These are phyloP conservation scores for Suaeda aralocaspica DNA, from an alignment of 148 eudicot genomes.

Conservation along the genomic window DNA sequence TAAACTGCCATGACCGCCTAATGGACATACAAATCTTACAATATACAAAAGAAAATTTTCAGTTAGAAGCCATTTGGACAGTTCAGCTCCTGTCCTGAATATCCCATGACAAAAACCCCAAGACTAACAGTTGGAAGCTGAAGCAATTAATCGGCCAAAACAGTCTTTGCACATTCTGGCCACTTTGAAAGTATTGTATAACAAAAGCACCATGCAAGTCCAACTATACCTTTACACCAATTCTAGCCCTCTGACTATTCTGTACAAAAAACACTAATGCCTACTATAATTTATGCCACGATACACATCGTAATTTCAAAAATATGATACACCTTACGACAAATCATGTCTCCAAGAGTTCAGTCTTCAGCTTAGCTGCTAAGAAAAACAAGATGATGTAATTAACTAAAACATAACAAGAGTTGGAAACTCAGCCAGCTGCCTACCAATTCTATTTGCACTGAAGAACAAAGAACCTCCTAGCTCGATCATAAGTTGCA, in stretches of 20 bases:
- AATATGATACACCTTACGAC: constrained; percentile 16
- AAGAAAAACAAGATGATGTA: not conserved
- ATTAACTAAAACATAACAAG: constrained; percentile 1
- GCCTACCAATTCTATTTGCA: too few species aligned
- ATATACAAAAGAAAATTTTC: not conserved
- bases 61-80: not conserved
- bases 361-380: constrained; percentile 1
- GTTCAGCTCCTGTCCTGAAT: not conserved
- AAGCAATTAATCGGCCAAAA: not conserved
- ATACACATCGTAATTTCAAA: constrained; percentile 12
- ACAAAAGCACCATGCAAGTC: constrained; percentile 10
- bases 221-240: constrained; percentile 22
- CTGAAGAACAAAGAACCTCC: not conserved
- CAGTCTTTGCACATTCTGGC: not conserved
- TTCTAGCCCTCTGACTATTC: constrained; percentile 24
- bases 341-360: not conserved
- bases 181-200: constrained; percentile 1
- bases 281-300: constrained; percentile 3
- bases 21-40: not conserved
- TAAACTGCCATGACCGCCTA: too few species aligned
- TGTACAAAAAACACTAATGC: constrained; percentile 25
- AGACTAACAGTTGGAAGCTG: not conserved
- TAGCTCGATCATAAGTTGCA: not conserved
- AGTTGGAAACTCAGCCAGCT: not conserved
- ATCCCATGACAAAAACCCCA: not conserved